Conservation (phyloP, 192 early-diverging fungal species). For the Coemansia sp. region DNA sequence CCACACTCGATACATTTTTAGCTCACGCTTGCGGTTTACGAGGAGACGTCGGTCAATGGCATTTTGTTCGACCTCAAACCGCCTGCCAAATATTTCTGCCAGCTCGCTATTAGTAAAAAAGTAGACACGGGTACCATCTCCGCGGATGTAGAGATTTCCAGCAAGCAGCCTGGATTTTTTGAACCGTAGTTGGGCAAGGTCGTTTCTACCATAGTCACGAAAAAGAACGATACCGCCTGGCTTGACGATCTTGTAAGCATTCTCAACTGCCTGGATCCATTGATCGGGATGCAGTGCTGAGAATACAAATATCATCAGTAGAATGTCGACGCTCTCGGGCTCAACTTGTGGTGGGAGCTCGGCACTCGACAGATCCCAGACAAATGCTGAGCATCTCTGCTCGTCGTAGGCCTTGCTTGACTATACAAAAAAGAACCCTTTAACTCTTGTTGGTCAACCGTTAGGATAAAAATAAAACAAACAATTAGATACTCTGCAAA, state of each 20-base stretch:
- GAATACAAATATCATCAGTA: slow-evolving; percentile 81
- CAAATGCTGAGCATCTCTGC: slow-evolving; percentile 66
- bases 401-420: slow-evolving; percentile 62
- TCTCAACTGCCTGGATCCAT: slow-evolving; percentile 66
- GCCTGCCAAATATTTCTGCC: slow-evolving; percentile 44
- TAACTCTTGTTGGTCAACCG: not conserved
- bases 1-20: slow-evolving; percentile 99
- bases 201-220: slow-evolving; percentile 82
- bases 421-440: slow-evolving; percentile 18
- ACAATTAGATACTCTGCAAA: not conserved
- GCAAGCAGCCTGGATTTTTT: slow-evolving; percentile 70
- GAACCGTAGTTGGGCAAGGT: slow-evolving; percentile 80
- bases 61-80: slow-evolving; percentile 83
- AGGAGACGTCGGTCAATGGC: slow-evolving; percentile 90
- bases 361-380: slow-evolving; percentile 70
- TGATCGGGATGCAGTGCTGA: slow-evolving; percentile 72
- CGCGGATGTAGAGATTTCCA: slow-evolving; percentile 79
- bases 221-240: slow-evolving; percentile 78
- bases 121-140: slow-evolving; percentile 79
- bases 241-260: slow-evolving; percentile 67
- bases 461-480: not conserved
- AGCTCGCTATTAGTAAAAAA: slow-evolving; percentile 70
- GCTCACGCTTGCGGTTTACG: slow-evolving; percentile 85
- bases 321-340: slow-evolving; percentile 67
- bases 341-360: slow-evolving; percentile 61